Evolutionary conservation across 768 basidiomycete species (phyloP).

Genomic region (Saitozyma sp.): DNA sequence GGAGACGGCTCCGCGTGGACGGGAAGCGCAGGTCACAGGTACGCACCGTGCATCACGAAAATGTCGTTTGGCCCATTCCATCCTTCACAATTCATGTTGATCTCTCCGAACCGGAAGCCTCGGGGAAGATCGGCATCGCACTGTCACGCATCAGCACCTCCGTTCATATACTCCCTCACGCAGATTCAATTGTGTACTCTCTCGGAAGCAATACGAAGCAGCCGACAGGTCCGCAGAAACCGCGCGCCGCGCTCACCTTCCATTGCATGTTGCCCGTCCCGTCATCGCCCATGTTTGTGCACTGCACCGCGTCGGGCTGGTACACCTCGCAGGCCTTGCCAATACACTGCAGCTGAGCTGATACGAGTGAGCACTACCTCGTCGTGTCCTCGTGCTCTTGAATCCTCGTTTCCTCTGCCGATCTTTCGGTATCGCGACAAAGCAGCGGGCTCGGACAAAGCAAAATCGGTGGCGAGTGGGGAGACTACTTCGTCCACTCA

Average conservation of each 20-base stretch:
- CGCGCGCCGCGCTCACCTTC: conserved; percentile 63
- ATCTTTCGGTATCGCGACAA: too few relatives aligned
- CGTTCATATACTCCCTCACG: too few relatives aligned
- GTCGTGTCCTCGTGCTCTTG: background rate
- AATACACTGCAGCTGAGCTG: conserved; percentile 71
- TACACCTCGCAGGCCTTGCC: conserved; percentile 76
- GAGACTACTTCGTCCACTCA: conserved; percentile 18
- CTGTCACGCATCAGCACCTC: conserved; percentile 53
- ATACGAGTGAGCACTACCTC: background rate
- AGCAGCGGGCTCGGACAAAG: too few relatives aligned
- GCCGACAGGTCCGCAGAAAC: too few relatives aligned
- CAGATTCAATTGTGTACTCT: too few relatives aligned
- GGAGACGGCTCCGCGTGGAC: background rate
- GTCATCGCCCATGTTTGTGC: conserved; percentile 72
- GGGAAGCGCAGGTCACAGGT: conserved; percentile 3
- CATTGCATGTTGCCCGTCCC: conserved; percentile 79
- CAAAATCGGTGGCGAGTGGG: too few relatives aligned
- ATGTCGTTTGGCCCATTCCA: conserved; percentile 80
- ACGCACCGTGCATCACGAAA: conserved; percentile 76
- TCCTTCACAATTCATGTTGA: conserved; percentile 87
- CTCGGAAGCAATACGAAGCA: too few relatives aligned
- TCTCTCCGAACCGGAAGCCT: conserved; percentile 74
- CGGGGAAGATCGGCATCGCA: conserved; percentile 89
- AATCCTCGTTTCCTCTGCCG: background rate
- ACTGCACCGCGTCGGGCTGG: conserved; percentile 81